Percentiles rank a stretch among this genome's conserved stretches.
These are phyloP conservation scores for Xylaria grammica DNA, from an alignment of 495 filamentous ascomycete species.

Conservation along the genomic window DNA sequence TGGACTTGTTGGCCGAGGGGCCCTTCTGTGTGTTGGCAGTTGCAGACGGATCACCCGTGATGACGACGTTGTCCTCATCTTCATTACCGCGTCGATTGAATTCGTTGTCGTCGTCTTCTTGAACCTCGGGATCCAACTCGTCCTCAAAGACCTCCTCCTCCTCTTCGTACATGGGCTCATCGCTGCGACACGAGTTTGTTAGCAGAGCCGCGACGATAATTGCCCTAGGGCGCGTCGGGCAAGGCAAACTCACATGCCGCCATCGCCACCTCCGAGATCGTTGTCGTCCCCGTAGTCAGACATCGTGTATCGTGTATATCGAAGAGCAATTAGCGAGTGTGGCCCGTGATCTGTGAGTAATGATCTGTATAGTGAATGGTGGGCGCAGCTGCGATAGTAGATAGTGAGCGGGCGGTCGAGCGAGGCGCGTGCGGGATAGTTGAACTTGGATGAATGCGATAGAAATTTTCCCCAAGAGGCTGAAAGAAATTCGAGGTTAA, in stretches of 20 bases:
- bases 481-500: slow-evolving; percentile 33
- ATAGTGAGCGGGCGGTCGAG: slow-evolving; percentile 18
- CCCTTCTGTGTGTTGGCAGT: slow-evolving; percentile 58
- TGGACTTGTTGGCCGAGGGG: slow-evolving; percentile 52
- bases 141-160: slow-evolving; percentile 42
- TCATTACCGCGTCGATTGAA: slow-evolving; percentile 50
- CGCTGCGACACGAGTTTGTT: slow-evolving; percentile 34
- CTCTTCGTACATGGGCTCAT: slow-evolving; percentile 62
- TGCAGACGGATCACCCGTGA: slow-evolving; percentile 76
- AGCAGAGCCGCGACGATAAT: slow-evolving; percentile 13
- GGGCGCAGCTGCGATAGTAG: slow-evolving; percentile 11
- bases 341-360: not conserved
- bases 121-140: slow-evolving; percentile 61
- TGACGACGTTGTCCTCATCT: slow-evolving; percentile 64
- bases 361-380: slow-evolving; percentile 1
- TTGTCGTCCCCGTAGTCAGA: slow-evolving; percentile 83
- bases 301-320: slow-evolving; percentile 57
- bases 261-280: slow-evolving; percentile 60
- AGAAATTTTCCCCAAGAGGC: slow-evolving; percentile 29
- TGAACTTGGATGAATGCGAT: slow-evolving; percentile 27
- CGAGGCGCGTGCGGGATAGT: not conserved
- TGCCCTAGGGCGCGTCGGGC: slow-evolving; percentile 16
- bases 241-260: slow-evolving; percentile 37
- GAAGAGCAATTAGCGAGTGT: not conserved
- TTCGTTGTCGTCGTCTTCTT: slow-evolving; percentile 64